A percentile compares a stretch with the other conserved stretches of the same genome.
phyloP scores from a whole-genome alignment of 176 grass and related monocot species.

The Lolium perenne region DNA sequence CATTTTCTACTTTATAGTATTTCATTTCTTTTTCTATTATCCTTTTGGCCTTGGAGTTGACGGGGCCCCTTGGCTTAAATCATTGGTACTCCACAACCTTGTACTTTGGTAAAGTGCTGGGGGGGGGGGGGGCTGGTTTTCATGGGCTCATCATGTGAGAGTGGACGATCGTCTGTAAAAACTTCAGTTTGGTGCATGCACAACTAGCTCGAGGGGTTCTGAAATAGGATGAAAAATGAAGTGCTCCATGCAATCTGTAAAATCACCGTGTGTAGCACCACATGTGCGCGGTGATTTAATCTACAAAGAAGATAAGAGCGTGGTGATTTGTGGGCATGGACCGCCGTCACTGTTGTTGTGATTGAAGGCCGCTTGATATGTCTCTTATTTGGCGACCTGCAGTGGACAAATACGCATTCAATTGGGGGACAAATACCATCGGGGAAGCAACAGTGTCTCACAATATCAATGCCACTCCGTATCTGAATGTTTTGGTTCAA shows the following conservation, averaged over 20 bases:
- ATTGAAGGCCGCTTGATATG: constrained; percentile 33
- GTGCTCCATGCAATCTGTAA: neutral
- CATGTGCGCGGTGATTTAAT: neutral
- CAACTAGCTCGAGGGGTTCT: constrained; percentile 1
- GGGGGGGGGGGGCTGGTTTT: constrained; percentile 29
- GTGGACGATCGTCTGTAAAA: constrained; percentile 27
- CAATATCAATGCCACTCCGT: neutral
- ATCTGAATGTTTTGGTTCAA: neutral
- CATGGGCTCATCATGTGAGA: constrained; percentile 46
- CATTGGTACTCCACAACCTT: constrained; percentile 40
- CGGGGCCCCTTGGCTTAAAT: constrained; percentile 33
- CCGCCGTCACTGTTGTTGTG: constrained; percentile 44
- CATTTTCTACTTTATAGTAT: constrained; percentile 2
- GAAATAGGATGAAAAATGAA: neutral
- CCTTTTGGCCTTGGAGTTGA: constrained; percentile 19
- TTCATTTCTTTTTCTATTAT: constrained; percentile 17
- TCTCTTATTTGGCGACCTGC: constrained; percentile 30
- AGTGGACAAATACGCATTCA: constrained; percentile 5
- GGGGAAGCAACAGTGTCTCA: neutral
- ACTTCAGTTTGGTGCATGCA: constrained; percentile 3
- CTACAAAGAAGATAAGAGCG: neutral
- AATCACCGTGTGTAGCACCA: neutral
- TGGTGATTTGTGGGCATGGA: constrained; percentile 10
- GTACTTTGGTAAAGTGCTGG: constrained; percentile 44
- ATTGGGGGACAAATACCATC: constrained; percentile 39